Evolutionary conservation across 805 yeast species (phyloP), one percentile per base, ranked within the genome.

Genomic region (Pichia cabralensis): DNA sequence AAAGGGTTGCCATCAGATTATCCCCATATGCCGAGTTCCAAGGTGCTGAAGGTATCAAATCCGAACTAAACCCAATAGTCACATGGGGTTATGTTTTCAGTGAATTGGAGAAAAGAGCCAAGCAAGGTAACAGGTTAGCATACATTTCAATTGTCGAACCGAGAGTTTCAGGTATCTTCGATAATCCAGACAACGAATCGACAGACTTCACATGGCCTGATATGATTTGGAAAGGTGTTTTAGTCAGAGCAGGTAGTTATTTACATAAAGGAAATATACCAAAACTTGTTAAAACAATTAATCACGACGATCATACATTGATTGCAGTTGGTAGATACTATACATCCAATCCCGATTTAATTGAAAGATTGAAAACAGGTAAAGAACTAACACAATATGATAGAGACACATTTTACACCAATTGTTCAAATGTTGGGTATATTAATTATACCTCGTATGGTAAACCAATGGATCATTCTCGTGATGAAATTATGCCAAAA

Each of bases 111-210:
- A 31, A 38, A 34, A 47, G 62, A 35, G 60, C 60, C 4, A 26
- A 39, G 11, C 15, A 40, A 8, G 46, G 45, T 19, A 35, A 44
- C 6, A 32, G 39, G 18, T 25, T 46, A 15, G 55, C 53, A 3
- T 51, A 50, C 28, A 40, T 54, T 12, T 48, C 52, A 6, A 27
- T 42, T 33, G 59, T 48, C 13, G 96, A 86, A 46, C 77, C 75
- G 1, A 86, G 76, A 25, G 94, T 84, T 50, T 94, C 85, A 49
- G 58, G 84, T 44, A 49, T 36, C 24, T 16, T 20, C 8, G 41
- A 35, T 24, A 41, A 38, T 18, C 24, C 34, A 12, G 40, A 36
- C 16, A 27, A 29, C 3, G 19, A 30, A 4, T 29, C 17, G 8
- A 33, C 37, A 10, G 42, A 40, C 24, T 34, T 42, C n/a, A 28